Percentiles rank a stretch among this genome's conserved stretches.
These are phyloP conservation scores for Phytophthora quininea DNA, from an alignment of 352 stramenopile genomes.

Conservation along the genomic window DNA sequence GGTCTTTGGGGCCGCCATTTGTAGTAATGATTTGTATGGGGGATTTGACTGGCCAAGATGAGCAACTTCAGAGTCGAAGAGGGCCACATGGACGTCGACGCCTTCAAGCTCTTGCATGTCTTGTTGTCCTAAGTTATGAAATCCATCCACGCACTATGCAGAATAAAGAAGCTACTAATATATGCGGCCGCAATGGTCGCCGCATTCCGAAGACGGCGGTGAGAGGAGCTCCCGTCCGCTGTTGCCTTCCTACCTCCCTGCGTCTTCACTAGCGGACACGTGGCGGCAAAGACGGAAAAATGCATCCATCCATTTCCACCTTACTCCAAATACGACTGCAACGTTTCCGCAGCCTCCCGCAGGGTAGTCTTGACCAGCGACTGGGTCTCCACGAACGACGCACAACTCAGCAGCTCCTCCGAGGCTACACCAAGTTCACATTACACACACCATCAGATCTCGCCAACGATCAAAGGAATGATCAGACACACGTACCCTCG, in stretches of 20 bases:
- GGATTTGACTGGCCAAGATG: too few species aligned
- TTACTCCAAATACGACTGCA: conserved; percentile 41
- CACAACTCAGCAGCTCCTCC: conserved; percentile 42
- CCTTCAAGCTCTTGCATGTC: conserved; percentile 5
- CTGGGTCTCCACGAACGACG: conserved; percentile 47
- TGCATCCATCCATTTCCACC: conserved; percentile 8
- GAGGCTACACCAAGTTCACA: conserved; percentile 27
- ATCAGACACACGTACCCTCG: conserved; percentile 40
- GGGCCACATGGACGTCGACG: conserved; percentile 6
- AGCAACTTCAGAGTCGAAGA: background rate
- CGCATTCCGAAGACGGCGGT: conserved; percentile 7
- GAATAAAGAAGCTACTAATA: conserved; percentile 44
- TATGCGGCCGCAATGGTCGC: conserved; percentile 28
- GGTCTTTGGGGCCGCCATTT: conserved; percentile 33
- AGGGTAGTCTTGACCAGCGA: conserved; percentile 41
- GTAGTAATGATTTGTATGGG: conserved; percentile 23
- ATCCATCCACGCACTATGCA: conserved; percentile 41
- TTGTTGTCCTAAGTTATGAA: conserved; percentile 45
- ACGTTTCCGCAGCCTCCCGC: conserved; percentile 32
- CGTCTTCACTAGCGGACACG: conserved; percentile 17
- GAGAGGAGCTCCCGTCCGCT: conserved; percentile 5
- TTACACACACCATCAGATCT: conserved; percentile 8
- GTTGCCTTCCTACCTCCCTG: conserved; percentile 6
- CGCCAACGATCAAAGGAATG: background rate
- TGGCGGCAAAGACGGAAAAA: conserved; percentile 19